Base-by-base conservation (phyloP, 163 green algal species). In the Scenedesmus sp. region DNA sequence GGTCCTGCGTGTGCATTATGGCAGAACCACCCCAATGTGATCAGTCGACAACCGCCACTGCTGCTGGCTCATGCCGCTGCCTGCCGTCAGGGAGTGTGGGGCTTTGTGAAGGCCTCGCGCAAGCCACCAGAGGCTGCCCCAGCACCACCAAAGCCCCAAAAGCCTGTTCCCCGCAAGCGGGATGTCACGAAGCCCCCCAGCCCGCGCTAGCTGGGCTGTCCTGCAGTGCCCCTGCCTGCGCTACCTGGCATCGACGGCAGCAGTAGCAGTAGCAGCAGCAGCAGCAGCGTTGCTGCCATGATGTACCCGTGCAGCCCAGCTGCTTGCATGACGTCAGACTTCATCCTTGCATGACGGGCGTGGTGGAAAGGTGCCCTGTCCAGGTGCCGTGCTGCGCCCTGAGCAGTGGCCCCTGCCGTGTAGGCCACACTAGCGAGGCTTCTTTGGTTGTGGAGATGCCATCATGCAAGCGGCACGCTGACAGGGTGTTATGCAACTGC, bases 291-390 rank as follows among this genome's bases (percentile, higher is more conserved):
- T 49, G 40, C 24, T 24, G 59, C 20, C n/a, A 5, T 40, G 81
- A 59, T 33, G 46, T 56, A 18, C n/a, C 46, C n/a, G 5, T 59
- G 81, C 81, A 72, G 37, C 33, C 65, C 18, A 42, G 53, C 53
- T 35, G 33, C 33, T 49, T 87, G 82, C 33, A 87, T 42, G 35
- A 13, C 20, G 18, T 7, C 15, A 33, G 42, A 20, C 35, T 15
- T 16, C 37, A 56, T 33, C 82, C 20, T 10, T 78, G 30, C 22
- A 87, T 87, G 82, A 87, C 82, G 24, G 51, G 44, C 42, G 53
- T 87, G 53, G 82, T 53, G 82, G 68, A 56, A 87, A 87, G 61
- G 82, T 87, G 53, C 82, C 82, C 51, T 87, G 53, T 87, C 82
- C 82, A 87, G 82, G 82, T 37, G 26, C 82, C 61, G 82, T 33